Evolutionary conservation across 2,329 filamentous ascomycete species (phyloP), one percentile per base, ranked within the genome.

Genomic region (Colletotrichum echinochloae): DNA sequence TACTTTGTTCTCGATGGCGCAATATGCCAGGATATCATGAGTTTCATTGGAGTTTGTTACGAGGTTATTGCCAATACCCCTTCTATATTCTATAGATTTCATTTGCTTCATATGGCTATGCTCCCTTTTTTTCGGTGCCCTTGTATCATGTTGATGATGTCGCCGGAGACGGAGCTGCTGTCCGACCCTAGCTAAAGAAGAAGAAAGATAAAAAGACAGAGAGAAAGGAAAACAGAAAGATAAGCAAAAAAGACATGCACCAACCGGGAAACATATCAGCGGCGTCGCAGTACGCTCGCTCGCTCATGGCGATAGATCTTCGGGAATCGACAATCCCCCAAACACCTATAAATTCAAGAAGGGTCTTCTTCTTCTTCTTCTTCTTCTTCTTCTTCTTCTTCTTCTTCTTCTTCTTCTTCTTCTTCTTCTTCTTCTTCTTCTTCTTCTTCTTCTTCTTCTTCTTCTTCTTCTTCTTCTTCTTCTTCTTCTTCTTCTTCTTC

Each of bases 71-170:
- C 39, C 33, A 63, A 71, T 71, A 71, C 68, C 67, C 68, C 41
- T 41, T 54, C 37, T 64, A 52, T 55, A 52, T 67, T 71, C 68
- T 71, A 71, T 44, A 63, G 63, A 48, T 41, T 67, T 57, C 64
- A 59, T 62, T 68, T 68, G 68, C 64, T 71, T 60, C 46, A 37
- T 59, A 68, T 68, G 37, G 49, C 18, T 35, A 64, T 46, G 37
- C 44, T 44, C n/a, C 52, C 33, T 48, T 44, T 55, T 60, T 51
- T 67, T 35, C 51, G 20, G 8, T 35, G 46, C 35, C 44, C 46
- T 52, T 41, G 20, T 28, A 39, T 52, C 26, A 56, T 56, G 59
- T 26, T 49, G 28, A 54, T 37, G 9, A 49, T 56, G 14, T 28
- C 37, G 35, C 54, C 23, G 48, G 39, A 46, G 35, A 61, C 23